phyloP scores from a whole-genome alignment of 495 filamentous ascomycete species.

The Aspergillus bertholletiae region DNA sequence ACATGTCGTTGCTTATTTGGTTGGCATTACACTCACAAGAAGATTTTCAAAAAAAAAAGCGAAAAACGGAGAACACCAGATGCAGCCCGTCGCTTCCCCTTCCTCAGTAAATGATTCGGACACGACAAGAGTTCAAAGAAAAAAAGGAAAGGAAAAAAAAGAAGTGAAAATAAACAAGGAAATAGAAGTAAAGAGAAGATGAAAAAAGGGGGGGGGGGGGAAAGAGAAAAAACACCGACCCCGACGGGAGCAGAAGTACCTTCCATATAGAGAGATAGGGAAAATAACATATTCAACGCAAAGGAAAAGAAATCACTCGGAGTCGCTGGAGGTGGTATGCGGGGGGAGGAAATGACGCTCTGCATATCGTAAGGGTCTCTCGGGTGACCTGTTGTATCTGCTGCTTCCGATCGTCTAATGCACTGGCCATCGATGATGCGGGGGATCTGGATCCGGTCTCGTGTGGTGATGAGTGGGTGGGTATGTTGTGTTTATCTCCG shows the following conservation, averaged over 20 bases:
- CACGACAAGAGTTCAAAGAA: conserved; percentile 24
- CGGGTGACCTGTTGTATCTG: conserved; percentile 11
- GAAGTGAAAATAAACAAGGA: conserved; percentile 8
- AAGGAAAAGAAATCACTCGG: conserved; percentile 7
- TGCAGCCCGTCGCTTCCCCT: conserved; percentile 33
- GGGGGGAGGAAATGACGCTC: conserved; percentile 18
- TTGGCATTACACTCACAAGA: conserved; percentile 31
- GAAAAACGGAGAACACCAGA: conserved; percentile 28
- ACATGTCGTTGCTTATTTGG: conserved; percentile 33
- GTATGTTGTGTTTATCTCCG: conserved; percentile 66
- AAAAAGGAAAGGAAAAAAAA: conserved; percentile 14
- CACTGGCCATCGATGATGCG: not conserved
- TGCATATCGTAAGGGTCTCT: conserved; percentile 17
- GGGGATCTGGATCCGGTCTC: not conserved
- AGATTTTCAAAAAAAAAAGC: conserved; percentile 24
- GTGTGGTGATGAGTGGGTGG: conserved; percentile 10
- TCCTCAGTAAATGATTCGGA: conserved; percentile 31
- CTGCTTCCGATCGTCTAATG: conserved; percentile 19
- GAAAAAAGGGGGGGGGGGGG: conserved; percentile 15
- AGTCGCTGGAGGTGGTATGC: conserved; percentile 20
- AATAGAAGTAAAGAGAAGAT: conserved; percentile 8
- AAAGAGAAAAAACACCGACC: conserved; percentile 13
- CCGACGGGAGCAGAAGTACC: conserved; percentile 10
- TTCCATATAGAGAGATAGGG: conserved; percentile 5
- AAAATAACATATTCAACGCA: conserved; percentile 14